phyloP scores from a whole-genome alignment of 2,329 filamentous ascomycete genomes.

The Penicillium sp. region DNA sequence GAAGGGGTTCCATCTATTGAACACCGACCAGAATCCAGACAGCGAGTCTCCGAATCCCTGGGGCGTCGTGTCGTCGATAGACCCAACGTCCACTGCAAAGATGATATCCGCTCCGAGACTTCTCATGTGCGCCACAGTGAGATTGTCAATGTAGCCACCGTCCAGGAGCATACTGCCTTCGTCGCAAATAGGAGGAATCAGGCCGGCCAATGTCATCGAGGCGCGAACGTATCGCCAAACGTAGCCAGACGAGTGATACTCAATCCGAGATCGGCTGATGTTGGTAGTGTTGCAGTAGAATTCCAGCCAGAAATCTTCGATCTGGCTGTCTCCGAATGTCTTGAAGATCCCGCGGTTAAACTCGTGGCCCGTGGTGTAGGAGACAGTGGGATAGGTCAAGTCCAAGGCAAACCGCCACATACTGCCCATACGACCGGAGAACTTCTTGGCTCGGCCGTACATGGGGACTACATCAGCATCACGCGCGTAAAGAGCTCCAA shows the following conservation, averaged over 20 bases:
- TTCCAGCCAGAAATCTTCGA: slow-evolving; percentile 98
- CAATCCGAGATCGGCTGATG: slow-evolving; percentile 86
- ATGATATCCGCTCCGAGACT: slow-evolving; percentile 87
- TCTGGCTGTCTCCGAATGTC: slow-evolving; percentile 92
- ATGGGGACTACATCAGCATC: slow-evolving; percentile 96
- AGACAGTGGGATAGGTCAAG: slow-evolving; percentile 90
- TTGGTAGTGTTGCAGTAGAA: slow-evolving; percentile 99
- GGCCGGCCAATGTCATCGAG: slow-evolving; percentile 91
- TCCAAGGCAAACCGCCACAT: slow-evolving; percentile 98
- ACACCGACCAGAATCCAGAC: slow-evolving; percentile 88
- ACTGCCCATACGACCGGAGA: slow-evolving; percentile 96
- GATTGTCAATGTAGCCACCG: slow-evolving; percentile 93
- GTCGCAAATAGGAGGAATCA: slow-evolving; percentile 90
- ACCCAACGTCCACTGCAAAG: slow-evolving; percentile 92
- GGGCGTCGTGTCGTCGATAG: slow-evolving; percentile 84
- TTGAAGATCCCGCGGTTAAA: slow-evolving; percentile 99
- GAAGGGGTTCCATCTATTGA: slow-evolving; percentile 97
- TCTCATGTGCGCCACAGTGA: slow-evolving; percentile 97
- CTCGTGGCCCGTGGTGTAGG: slow-evolving; percentile 96
- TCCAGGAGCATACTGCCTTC: slow-evolving; percentile 96
- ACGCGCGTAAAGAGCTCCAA: slow-evolving; percentile 89
- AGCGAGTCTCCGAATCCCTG: slow-evolving; percentile 92
- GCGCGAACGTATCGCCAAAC: slow-evolving; percentile 96
- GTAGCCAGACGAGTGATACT: slow-evolving; percentile 94
- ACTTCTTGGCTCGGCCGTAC: slow-evolving; percentile 95